Conservation (phyloP, 1,284 basidiomycete species). For the Volvariella surrecta region DNA sequence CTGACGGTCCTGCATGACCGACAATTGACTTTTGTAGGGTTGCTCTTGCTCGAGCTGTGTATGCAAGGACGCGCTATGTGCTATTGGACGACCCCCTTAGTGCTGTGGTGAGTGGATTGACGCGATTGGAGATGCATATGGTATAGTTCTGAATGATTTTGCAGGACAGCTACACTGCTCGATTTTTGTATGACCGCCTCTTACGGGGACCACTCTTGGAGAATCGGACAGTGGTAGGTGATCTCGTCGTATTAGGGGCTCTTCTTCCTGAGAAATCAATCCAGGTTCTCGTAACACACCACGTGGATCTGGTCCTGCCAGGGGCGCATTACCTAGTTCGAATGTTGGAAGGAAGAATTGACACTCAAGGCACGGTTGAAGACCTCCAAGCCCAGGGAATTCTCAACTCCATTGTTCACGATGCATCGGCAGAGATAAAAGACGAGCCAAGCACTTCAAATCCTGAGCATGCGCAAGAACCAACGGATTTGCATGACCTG, state of each 20-base stretch:
- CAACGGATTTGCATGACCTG: conserved; percentile 19
- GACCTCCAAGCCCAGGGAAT: conserved; percentile 50
- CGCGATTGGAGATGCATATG: not conserved
- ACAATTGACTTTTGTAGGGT: conserved; percentile 31
- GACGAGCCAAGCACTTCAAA: conserved; percentile 11
- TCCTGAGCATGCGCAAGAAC: conserved; percentile 13
- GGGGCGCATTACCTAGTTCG: conserved; percentile 61
- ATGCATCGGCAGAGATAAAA: conserved; percentile 29
- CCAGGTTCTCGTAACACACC: conserved; percentile 65
- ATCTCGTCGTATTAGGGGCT: not conserved
- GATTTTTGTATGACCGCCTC: conserved; percentile 57
- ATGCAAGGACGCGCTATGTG: conserved; percentile 56
- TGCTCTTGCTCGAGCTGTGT: conserved; percentile 62
- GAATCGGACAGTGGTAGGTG: conserved; percentile 58
- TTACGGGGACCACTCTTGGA: conserved; percentile 56
- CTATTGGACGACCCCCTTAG: conserved; percentile 68
- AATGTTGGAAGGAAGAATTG: conserved; percentile 68
- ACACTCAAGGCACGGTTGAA: conserved; percentile 55
- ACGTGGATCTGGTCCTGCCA: conserved; percentile 67
- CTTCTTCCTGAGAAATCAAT: not conserved
- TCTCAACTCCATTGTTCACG: conserved; percentile 49
- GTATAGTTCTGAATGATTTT: conserved; percentile 2
- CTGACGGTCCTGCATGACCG: not conserved
- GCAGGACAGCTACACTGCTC: conserved; percentile 69
- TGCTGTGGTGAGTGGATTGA: conserved; percentile 42